Evolutionary conservation across 805 yeast genomes (phyloP), one percentile per base, ranked within the genome.

Genomic region (Tetrapisispora nanseiensis): DNA sequence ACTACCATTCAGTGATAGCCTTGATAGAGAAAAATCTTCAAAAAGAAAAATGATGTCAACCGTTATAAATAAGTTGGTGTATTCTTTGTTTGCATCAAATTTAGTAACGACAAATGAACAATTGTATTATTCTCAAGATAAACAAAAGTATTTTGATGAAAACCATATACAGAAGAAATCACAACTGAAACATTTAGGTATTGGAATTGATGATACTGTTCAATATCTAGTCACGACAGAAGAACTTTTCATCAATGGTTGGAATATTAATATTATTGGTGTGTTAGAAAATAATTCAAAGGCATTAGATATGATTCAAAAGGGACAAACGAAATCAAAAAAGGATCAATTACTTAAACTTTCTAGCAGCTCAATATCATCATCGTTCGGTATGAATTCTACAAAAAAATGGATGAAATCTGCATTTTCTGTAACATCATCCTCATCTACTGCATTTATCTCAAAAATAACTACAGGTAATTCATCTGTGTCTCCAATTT

Each of bases 71-170:
- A 72, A 80, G 30, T 65, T 83, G 39, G 58, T 87, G 16, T 61
- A 82, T 19, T 66, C 85, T 54, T 68, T 86, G 47, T 82, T 77
- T 63, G 84, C 83, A 50, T 80, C 95, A 0, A 82, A 87, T 29
- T 56, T 89, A n/a, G 75, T 78, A 4, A 76, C 89, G 3, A 57
- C 64, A 1, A 69, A 76, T 42, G 90, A 82, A 50, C 51, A 69
- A 13, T 61, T 53, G 7, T 82, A 82, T 49, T 68, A 61, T 43
- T 42, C 47, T 20, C 50, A 54, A 13, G 64, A 60, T 37, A 64
- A 67, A 35, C 48, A 52, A 11, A 52, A 54, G 46, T 15, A 45
- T 59, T 10, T 44, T 39, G 2, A 49, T 49, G 12, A 56, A 48
- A 28, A 55, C 42, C 40, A 65, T 51, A 54, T 55, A 13, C n/a